phyloP scores from a whole-genome alignment of 2,329 filamentous ascomycete genomes.

The Aspergillus nomiae region DNA sequence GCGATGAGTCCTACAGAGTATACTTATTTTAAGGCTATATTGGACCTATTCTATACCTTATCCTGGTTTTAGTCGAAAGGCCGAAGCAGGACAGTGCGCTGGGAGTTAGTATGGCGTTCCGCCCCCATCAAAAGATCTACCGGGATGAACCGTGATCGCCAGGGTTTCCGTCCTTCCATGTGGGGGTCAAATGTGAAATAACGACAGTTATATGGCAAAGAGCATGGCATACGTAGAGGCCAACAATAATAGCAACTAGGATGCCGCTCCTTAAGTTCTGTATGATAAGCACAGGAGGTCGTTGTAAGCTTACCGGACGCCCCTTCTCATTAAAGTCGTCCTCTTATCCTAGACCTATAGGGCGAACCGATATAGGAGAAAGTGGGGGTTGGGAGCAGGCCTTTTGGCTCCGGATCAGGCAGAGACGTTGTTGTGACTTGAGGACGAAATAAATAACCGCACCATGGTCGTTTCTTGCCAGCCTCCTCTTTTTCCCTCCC shows the following conservation, averaged over 20 bases:
- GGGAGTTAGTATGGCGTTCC: background rate
- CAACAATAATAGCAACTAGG: background rate
- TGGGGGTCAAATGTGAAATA: background rate
- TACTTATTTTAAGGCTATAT: background rate
- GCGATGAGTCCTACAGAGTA: background rate
- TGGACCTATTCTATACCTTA: background rate
- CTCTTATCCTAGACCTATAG: background rate
- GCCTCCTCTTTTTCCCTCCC: background rate
- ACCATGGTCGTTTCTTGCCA: background rate
- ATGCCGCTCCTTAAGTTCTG: background rate
- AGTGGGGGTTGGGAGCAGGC: background rate
- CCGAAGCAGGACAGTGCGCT: background rate
- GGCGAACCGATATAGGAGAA: background rate
- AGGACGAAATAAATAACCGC: background rate
- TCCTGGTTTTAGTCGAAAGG: background rate
- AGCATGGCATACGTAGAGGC: background rate
- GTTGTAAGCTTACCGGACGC: background rate
- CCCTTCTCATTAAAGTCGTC: no score
- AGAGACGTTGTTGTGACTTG: no score
- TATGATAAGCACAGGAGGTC: background rate
- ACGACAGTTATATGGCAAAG: background rate
- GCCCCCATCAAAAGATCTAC: background rate
- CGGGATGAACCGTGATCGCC: background rate
- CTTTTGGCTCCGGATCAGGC: background rate
- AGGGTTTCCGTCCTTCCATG: background rate